Evolutionary conservation across 257 asterid species (phyloP).

Genomic region (Fraxinus excelsior): DNA sequence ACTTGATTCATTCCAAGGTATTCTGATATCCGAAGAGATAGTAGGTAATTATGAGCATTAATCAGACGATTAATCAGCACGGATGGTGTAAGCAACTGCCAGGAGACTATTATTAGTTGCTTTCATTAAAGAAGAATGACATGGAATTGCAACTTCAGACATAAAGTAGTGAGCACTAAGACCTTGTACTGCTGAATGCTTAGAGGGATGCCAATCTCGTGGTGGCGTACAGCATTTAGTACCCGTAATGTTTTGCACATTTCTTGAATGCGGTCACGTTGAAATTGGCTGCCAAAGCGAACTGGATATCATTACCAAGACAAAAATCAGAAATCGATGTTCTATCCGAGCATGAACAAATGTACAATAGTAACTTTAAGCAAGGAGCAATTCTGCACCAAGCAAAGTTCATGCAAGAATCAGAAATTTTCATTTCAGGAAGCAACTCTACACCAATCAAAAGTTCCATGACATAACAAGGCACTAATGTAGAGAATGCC

Average conservation of each 20-base stretch:
- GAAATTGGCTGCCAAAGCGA: conserved; percentile 95
- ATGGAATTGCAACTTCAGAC: conserved; percentile 13
- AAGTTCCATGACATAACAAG: conserved; percentile 11
- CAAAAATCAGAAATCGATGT: conserved; percentile 57
- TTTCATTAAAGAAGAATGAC: conserved; percentile 14
- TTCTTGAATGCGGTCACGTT: conserved; percentile 84
- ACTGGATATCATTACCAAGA: conserved; percentile 82
- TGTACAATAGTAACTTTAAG: conserved; percentile 11
- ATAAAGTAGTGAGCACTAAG: conserved; percentile 21
- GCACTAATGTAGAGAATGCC: conserved; percentile 3
- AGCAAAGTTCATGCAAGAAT: conserved; percentile 18
- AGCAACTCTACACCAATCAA: conserved; percentile 20
- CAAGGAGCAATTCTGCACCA: conserved; percentile 13
- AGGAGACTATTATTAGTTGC: conserved; percentile 18
- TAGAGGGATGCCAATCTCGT: conserved; percentile 80
- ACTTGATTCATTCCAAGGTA: conserved; percentile 84
- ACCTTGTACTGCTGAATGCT: conserved; percentile 98
- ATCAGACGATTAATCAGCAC: conserved; percentile 87
- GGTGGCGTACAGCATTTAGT: conserved; percentile 81
- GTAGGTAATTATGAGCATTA: conserved; percentile 82
- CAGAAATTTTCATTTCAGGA: conserved; percentile 15
- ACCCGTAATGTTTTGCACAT: conserved; percentile 83
- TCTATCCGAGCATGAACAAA: conserved; percentile 33
- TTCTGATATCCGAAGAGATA: conserved; percentile 83
- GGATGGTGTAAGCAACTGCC: conserved; percentile 85